Evolutionary conservation across 2,329 filamentous ascomycete genomes (phyloP), one percentile per base, ranked within the genome.

Genomic region (Stenocarpella maydis): DNA sequence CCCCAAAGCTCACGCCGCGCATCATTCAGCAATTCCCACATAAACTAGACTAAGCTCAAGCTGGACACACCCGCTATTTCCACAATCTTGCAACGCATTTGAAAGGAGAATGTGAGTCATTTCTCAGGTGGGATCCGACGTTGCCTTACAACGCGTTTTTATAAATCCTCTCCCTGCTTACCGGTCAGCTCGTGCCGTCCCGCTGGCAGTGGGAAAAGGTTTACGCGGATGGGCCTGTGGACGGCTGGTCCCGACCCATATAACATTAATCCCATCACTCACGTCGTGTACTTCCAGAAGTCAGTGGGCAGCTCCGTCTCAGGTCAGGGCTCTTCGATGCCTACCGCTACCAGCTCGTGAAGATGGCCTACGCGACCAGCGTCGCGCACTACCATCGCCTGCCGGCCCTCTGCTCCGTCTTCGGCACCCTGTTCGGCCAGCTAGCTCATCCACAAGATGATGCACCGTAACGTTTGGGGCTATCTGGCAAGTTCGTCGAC

Each of bases 401-500:
- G 15, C 79, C 80, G 0, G 76, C 76, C 19, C 63, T 82, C 37
- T 75, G 79, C 6, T 73, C 73, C 9, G 71, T 77, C 1, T 80
- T 79, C 74, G 80, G 80, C 68, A 68, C 71, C 0, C 73, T 83
- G 0, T 69, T 82, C 19, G 74, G 75, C 3, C 73, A 74, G 21
- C 69, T 80, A 74, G 21, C 69, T 80, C 6, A 83, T 83, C 55
- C 73, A 76, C 28, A 83, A 82, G 72, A 82, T 83, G 81, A 72
- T 83, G n/a, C 74, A 75, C 12, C 74, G 76, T 7, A 79, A 80
- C 17, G 81, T 83, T 2, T 83, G 81, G 80, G 77, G 76, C 1
- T 82, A 83, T 75, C 76, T 1, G 80, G 80, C 0, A 76, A 72
- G 4, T 31, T 61, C 2, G 71, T 78, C 1, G 78, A 83, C 68